Evolutionary conservation across 2,329 filamentous ascomycete species (phyloP).

Genomic region (Colletotrichum cuscutae): DNA sequence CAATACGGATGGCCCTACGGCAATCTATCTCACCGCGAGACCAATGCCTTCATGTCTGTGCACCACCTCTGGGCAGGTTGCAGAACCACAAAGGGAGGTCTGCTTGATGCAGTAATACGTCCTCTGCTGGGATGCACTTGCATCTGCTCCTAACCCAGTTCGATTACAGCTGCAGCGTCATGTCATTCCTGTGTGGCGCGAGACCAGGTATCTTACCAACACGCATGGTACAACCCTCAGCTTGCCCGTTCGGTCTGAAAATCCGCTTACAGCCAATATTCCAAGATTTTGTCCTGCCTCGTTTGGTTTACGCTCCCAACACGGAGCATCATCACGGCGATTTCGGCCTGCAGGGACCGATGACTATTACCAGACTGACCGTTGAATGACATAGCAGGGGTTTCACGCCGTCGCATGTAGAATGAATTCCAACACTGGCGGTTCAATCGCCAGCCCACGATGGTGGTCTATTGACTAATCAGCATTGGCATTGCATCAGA

Average conservation of each 20-base stretch:
- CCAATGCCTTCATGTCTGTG: slow-evolving; percentile 9
- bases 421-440: neutral
- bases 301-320: neutral
- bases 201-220: neutral
- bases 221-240: slow-evolving; percentile 12
- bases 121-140: slow-evolving; percentile 8
- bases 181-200: slow-evolving; percentile 13
- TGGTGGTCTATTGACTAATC: too few species aligned
- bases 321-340: neutral
- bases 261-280: neutral
- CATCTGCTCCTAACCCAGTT: slow-evolving; percentile 22
- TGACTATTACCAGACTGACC: neutral
- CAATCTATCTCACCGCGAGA: slow-evolving; percentile 19
- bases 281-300: neutral
- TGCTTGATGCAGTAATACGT: slow-evolving; percentile 1
- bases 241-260: slow-evolving; percentile 13
- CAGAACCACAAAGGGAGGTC: slow-evolving; percentile 1
- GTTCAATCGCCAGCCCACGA: neutral
- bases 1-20: slow-evolving; percentile 23
- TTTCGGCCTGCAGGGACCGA: neutral
- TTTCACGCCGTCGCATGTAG: neutral
- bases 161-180: slow-evolving; percentile 28
- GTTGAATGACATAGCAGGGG: neutral
- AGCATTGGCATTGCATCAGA: too few species aligned
- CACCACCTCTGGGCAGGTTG: neutral